These are phyloP conservation scores for Auricularia heimuer DNA, from an alignment of 768 basidiomycete species.

Conservation along the genomic window DNA sequence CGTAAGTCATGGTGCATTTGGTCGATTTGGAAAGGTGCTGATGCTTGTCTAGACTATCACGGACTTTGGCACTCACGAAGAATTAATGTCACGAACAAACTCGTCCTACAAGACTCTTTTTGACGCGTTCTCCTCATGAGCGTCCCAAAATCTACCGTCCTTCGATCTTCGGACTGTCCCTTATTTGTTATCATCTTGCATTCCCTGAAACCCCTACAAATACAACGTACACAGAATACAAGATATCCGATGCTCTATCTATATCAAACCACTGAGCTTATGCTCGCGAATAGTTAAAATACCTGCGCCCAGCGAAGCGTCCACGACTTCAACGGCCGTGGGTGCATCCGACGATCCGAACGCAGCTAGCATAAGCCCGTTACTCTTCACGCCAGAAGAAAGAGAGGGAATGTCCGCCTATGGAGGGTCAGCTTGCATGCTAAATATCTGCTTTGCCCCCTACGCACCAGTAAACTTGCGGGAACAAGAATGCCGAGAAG, in stretches of 20 bases:
- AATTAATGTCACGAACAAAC: constrained; percentile 34
- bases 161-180: neutral
- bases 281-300: constrained; percentile 60
- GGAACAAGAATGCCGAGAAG: constrained; percentile 86
- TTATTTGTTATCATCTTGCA: neutral
- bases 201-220: neutral
- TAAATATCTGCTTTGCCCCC: too few relatives aligned
- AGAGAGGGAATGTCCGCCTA: constrained; percentile 87
- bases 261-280: constrained; percentile 18
- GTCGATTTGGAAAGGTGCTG: neutral
- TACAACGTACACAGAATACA: neutral
- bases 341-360: constrained; percentile 49
- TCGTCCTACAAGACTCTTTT: constrained; percentile 4
- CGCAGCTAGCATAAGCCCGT: constrained; percentile 78
- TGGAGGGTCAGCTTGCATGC: neutral
- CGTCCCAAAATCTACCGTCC: neutral
- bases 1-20: neutral
- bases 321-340: constrained; percentile 44
- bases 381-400: constrained; percentile 79
- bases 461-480: constrained; percentile 70
- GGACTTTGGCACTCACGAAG: constrained; percentile 68
- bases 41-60: constrained; percentile 44
- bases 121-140: constrained; percentile 5
- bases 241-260: neutral
- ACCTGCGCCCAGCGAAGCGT: constrained; percentile 58